Conservation (phyloP, 352 stramenopile species). For the Globisporangium nagaii region DNA sequence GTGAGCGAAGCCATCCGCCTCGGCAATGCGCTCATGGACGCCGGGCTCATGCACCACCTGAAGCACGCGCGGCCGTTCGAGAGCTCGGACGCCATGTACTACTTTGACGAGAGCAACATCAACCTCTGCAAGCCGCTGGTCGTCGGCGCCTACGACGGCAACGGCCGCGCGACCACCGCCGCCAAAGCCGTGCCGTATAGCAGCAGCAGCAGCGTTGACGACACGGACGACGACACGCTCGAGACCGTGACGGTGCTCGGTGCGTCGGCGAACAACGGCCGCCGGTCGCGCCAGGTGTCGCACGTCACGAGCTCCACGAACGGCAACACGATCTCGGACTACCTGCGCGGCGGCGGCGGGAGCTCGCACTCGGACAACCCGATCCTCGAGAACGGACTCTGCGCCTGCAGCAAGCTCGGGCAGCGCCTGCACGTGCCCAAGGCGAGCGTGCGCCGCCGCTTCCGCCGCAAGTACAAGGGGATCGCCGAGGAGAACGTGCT, state of each 20-base stretch:
- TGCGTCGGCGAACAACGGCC: slow-evolving; percentile 8
- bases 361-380: slow-evolving; percentile 37
- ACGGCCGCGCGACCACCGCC: background rate
- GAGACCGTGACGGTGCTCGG: slow-evolving; percentile 19
- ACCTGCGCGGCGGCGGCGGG: slow-evolving; percentile 7
- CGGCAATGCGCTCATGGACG: slow-evolving; percentile 64
- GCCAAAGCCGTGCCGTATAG: too few relatives aligned
- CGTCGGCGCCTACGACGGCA: slow-evolving; percentile 18
- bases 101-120: slow-evolving; percentile 48
- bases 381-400: slow-evolving; percentile 37
- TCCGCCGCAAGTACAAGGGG: slow-evolving; percentile 32
- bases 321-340: slow-evolving; percentile 19
- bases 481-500: slow-evolving; percentile 28
- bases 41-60: slow-evolving; percentile 43
- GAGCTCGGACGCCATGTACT: slow-evolving; percentile 29
- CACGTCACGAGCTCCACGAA: slow-evolving; percentile 39
- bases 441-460: slow-evolving; percentile 11
- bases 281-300: slow-evolving; percentile 18
- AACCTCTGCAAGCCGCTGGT: slow-evolving; percentile 38
- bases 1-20: slow-evolving; percentile 42
- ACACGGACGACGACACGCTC: background rate
- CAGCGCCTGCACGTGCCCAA: slow-evolving; percentile 46
- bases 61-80: slow-evolving; percentile 48
- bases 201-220: too few relatives aligned
- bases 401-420: slow-evolving; percentile 48